Base-by-base conservation (phyloP, 129 eudicot genomes). In the Oenanthe sinensis region DNA sequence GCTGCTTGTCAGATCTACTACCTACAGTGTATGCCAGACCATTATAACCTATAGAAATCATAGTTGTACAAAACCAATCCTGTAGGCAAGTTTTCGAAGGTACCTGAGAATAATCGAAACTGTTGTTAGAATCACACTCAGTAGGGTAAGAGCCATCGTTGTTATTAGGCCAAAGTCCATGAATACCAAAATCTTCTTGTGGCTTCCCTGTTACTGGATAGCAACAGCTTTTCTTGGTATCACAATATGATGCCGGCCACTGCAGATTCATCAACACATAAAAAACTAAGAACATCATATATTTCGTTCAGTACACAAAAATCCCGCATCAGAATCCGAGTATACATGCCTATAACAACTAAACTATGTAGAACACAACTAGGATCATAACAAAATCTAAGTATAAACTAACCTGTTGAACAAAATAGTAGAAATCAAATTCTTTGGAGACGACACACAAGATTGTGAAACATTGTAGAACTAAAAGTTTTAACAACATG, bases 231-330 rank as follows among this genome's bases (percentile, higher is more conserved):
- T 81, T 83, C 77, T 71, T 83, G 1, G 97, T 79, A 76, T 93
- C 97, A 77, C 98, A 93, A 39, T 87, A 89, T 6, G 98, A 89
- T 78, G 87, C 89, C 16, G 92, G 91, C 98, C 98, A 93, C 97
- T 93, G 77, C 69, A 84, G 0, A 58, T 58, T 8, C 67, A n/a
- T 9, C 16, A 10, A 46, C 50, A 46, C 9, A 46, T 16, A 3
- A 46, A 46, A 13, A 46, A 9, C 36, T 33, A 33, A 33, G 36
- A 33, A n/a, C n/a, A n/a, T 33, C 36, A 33, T 33, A 33, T 33
- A 33, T 33, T 33, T 33, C 7, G 20, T n/a, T 1, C 4, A 8
- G 67, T n/a, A 14, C 67, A n/a, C 67, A 58, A 58, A 4, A 58
- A 2, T 58, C 67, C 5, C 67, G 67, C 12, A 58, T 58, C 67